phyloP scores from a whole-genome alignment of 1,284 basidiomycete genomes.

The Laetiporus sulphureus region DNA sequence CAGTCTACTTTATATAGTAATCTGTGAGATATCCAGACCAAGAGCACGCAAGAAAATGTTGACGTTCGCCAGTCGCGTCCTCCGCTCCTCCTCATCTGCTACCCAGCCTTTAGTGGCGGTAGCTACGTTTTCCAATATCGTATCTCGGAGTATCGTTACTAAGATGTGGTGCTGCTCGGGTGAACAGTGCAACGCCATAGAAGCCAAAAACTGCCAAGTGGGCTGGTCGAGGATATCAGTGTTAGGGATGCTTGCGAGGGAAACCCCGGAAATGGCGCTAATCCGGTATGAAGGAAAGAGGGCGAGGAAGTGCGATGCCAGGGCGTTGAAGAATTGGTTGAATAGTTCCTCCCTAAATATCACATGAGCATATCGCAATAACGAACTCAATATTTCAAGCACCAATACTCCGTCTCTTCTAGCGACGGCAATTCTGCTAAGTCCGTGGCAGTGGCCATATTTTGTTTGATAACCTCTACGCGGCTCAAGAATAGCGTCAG shows the following conservation, averaged over 20 bases:
- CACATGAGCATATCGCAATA: too few relatives aligned
- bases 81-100: slow-evolving; percentile 55
- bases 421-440: slow-evolving; percentile 49
- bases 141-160: slow-evolving; percentile 84
- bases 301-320: slow-evolving; percentile 68
- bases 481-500: slow-evolving; percentile 90
- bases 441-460: slow-evolving; percentile 44
- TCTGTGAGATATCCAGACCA: slow-evolving; percentile 80
- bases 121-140: slow-evolving; percentile 84
- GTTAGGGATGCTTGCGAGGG: slow-evolving; percentile 28
- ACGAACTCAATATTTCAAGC: too few relatives aligned
- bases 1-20: too few relatives aligned
- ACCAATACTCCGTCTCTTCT: slow-evolving; percentile 87
- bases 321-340: slow-evolving; percentile 75
- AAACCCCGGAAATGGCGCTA: slow-evolving; percentile 34
- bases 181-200: slow-evolving; percentile 81
- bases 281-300: slow-evolving; percentile 91
- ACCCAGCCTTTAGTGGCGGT: slow-evolving; percentile 72
- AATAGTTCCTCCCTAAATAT: slow-evolving; percentile 73
- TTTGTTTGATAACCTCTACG: slow-evolving; percentile 86
- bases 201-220: slow-evolving; percentile 89
- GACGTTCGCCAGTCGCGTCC: slow-evolving; percentile 71
- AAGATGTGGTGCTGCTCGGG: slow-evolving; percentile 83
- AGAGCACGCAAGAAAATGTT: slow-evolving; percentile 84
- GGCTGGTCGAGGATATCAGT: slow-evolving; percentile 82